Evolutionary conservation across 345 rosid genomes (phyloP).

Genomic region (Hibiscus tridactylites): DNA sequence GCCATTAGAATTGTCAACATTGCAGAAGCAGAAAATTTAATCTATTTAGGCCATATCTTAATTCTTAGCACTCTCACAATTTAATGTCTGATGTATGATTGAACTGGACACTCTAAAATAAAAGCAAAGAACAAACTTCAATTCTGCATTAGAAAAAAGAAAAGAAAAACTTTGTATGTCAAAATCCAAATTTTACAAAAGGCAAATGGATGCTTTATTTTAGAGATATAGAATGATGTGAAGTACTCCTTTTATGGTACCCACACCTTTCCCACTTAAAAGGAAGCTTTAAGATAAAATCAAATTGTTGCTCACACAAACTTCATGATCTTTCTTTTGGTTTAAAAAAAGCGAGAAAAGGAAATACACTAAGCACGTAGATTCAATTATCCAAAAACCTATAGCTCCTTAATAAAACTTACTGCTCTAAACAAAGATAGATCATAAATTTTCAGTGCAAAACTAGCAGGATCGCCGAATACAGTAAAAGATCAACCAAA

Average conservation of each 20-base stretch:
- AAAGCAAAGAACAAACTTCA: background rate
- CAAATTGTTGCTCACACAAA: background rate
- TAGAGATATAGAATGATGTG: background rate
- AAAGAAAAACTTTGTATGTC: background rate
- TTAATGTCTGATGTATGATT: background rate
- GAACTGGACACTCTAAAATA: background rate
- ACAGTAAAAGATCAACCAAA: background rate
- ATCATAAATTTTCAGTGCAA: background rate
- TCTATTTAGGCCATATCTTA: no score
- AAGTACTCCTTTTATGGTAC: background rate
- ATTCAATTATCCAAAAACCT: background rate
- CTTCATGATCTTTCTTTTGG: background rate
- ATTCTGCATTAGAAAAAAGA: background rate
- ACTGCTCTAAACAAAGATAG: background rate
- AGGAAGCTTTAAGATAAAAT: constrained; percentile 6
- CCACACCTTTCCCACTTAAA: constrained; percentile 1
- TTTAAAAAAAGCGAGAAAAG: background rate
- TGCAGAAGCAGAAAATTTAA: background rate
- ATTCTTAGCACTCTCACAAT: background rate
- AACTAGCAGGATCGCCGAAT: background rate
- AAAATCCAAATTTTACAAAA: background rate
- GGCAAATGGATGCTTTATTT: background rate
- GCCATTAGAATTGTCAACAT: background rate
- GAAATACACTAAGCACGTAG: background rate
- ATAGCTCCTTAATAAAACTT: background rate